phyloP scores from a whole-genome alignment of 2,329 filamentous ascomycete genomes.

The Pyrenophora tritici-repentis region DNA sequence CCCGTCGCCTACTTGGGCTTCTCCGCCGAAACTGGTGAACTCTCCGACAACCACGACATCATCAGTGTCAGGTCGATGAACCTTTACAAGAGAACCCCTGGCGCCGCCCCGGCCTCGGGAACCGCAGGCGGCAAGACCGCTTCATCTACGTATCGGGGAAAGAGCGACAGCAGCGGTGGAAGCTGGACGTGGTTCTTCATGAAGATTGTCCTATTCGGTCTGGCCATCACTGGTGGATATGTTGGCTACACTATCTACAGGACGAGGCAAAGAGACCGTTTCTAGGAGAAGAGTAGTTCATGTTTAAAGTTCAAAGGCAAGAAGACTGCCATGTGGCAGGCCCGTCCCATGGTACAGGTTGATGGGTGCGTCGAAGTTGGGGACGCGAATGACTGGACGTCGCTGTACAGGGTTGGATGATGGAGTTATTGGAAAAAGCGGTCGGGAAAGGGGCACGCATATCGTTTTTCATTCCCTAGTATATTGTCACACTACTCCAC shows the following conservation, averaged over 20 bases:
- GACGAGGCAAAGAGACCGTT: constrained; percentile 58
- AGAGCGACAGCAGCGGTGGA: constrained; percentile 55
- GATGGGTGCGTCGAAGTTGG: constrained; percentile 12
- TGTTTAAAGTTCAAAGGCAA: constrained; percentile 9
- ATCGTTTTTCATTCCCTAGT: constrained; percentile 15
- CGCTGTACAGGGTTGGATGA: constrained; percentile 30
- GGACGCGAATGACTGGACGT: constrained; percentile 11
- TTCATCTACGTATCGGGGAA: constrained; percentile 48
- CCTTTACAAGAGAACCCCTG: constrained; percentile 68
- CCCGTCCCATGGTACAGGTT: not conserved
- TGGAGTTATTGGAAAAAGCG: constrained; percentile 12
- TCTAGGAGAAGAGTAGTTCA: constrained; percentile 39
- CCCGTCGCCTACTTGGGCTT: constrained; percentile 68
- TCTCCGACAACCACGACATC: constrained; percentile 98
- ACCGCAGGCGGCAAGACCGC: constrained; percentile 16
- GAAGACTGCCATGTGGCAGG: constrained; percentile 1
- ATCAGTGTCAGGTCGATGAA: constrained; percentile 85
- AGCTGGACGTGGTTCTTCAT: constrained; percentile 75
- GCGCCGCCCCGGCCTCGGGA: constrained; percentile 11
- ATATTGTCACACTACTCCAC: constrained; percentile 10
- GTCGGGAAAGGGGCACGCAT: constrained; percentile 13
- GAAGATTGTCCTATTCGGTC: constrained; percentile 79
- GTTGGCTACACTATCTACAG: constrained; percentile 85
- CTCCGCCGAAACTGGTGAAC: constrained; percentile 88
- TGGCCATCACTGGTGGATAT: constrained; percentile 74